phyloP scores from a whole-genome alignment of 2,329 filamentous ascomycete species.

The Corynespora cassiicola region DNA sequence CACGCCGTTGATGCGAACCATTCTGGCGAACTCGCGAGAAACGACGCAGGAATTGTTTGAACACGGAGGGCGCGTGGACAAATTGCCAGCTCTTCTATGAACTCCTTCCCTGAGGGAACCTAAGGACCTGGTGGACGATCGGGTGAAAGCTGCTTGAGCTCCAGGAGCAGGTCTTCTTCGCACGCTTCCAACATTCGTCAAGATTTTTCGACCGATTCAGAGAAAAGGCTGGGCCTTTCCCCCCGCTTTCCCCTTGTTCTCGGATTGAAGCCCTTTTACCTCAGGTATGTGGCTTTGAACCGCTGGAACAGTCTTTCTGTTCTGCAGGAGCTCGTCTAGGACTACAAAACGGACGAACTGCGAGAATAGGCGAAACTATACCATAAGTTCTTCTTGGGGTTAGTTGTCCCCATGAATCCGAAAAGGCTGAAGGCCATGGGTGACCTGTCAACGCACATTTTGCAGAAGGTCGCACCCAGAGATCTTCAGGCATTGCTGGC shows the following conservation, averaged over 20 bases:
- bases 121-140: background rate
- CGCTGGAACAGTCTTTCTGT: constrained; percentile 1
- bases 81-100: background rate
- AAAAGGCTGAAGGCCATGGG: background rate
- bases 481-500: background rate
- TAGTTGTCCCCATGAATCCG: background rate
- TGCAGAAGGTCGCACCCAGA: background rate
- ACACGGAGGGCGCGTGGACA: background rate
- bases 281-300: too few relatives aligned
- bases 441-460: background rate
- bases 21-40: background rate
- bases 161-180: background rate
- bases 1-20: constrained; percentile 3
- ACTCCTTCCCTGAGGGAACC: background rate
- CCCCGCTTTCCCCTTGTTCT: background rate
- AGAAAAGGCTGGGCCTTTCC: background rate
- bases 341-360: constrained; percentile 1
- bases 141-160: constrained; percentile 1
- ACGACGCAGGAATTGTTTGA: background rate
- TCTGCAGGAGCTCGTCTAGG: constrained; percentile 1
- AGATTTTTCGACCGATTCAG: background rate
- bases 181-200: background rate
- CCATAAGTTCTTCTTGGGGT: background rate
- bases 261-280: background rate
- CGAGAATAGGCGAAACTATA: constrained; percentile 1